These are phyloP conservation scores for Neodidymelliopsis sp. DNA, from an alignment of 2,329 filamentous ascomycete species.

Conservation along the genomic window DNA sequence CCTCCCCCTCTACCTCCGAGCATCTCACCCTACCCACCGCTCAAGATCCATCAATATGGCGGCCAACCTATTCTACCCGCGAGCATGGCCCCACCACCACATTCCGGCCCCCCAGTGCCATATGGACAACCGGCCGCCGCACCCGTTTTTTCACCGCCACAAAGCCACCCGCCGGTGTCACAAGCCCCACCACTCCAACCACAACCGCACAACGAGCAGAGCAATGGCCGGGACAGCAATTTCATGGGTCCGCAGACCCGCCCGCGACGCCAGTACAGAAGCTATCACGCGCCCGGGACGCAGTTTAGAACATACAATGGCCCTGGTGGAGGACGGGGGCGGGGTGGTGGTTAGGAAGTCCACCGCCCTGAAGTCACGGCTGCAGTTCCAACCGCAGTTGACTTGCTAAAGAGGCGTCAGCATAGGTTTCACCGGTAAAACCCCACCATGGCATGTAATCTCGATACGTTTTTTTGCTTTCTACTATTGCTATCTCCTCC, in stretches of 20 bases:
- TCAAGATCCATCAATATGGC: conserved; percentile 51
- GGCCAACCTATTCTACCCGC: conserved; percentile 51
- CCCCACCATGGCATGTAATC: background rate
- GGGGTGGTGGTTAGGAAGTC: conserved; percentile 30
- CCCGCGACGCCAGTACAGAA: conserved; percentile 40
- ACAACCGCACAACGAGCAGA: conserved; percentile 32
- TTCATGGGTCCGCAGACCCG: conserved; percentile 34
- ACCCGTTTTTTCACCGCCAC: conserved; percentile 29
- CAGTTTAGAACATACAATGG: conserved; percentile 46
- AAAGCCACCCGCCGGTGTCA: conserved; percentile 20
- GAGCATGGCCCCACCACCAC: conserved; percentile 43
- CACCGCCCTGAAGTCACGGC: background rate
- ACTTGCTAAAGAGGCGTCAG: too few relatives aligned
- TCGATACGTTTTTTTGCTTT: background rate
- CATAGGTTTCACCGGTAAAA: background rate
- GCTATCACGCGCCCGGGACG: conserved; percentile 44
- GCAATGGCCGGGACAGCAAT: conserved; percentile 24
- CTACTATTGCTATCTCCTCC: conserved; percentile 1
- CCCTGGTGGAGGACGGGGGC: conserved; percentile 30
- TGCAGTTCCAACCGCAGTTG: too few relatives aligned
- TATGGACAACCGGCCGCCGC: conserved; percentile 23
- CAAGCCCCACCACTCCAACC: conserved; percentile 14
- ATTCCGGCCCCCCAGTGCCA: conserved; percentile 23
- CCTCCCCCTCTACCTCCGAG: conserved; percentile 38
- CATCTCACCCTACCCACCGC: conserved; percentile 37